Evolutionary conservation across 2,329 filamentous ascomycete genomes (phyloP).

Genomic region (Aureobasidium uvarum): DNA sequence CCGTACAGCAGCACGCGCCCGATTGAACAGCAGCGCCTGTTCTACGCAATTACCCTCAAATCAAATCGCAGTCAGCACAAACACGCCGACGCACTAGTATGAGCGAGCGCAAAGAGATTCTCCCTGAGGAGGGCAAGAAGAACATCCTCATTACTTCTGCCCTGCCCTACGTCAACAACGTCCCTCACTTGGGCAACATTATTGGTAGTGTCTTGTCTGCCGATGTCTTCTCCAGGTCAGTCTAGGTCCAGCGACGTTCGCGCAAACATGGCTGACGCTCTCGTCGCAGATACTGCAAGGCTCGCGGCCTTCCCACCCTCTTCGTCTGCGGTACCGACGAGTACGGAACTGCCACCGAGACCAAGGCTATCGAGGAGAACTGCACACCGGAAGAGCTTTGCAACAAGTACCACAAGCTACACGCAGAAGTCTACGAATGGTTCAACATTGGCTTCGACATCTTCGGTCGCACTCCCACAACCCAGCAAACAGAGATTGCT

Average conservation of each 20-base stretch:
- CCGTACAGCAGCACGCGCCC: background rate
- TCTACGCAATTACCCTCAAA: background rate
- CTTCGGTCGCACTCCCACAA: constrained; percentile 88
- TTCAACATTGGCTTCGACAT: constrained; percentile 94
- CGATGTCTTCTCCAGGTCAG: constrained; percentile 63
- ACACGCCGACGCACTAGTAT: constrained; percentile 24
- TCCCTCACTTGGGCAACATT: constrained; percentile 81
- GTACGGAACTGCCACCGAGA: constrained; percentile 94
- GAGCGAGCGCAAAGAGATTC: constrained; percentile 42
- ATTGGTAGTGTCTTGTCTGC: constrained; percentile 84
- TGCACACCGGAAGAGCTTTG: constrained; percentile 81
- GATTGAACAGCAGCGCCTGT: constrained; percentile 9
- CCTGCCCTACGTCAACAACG: constrained; percentile 78
- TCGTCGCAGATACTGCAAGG: constrained; percentile 66
- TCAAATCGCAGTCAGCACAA: background rate
- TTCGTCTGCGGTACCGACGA: constrained; percentile 90
- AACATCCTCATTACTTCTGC: constrained; percentile 91
- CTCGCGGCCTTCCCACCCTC: constrained; percentile 73
- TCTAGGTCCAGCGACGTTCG: background rate
- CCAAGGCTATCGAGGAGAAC: constrained; percentile 86
- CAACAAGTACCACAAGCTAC: constrained; percentile 87
- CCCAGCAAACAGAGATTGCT: constrained; percentile 86
- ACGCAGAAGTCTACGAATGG: constrained; percentile 91
- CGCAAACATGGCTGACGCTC: constrained; percentile 26
- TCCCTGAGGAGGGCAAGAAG: constrained; percentile 60